Percentiles rank a stretch among this genome's conserved stretches.
These are phyloP conservation scores for Russula sp. DNA, from an alignment of 768 basidiomycete genomes.

Conservation along the genomic window DNA sequence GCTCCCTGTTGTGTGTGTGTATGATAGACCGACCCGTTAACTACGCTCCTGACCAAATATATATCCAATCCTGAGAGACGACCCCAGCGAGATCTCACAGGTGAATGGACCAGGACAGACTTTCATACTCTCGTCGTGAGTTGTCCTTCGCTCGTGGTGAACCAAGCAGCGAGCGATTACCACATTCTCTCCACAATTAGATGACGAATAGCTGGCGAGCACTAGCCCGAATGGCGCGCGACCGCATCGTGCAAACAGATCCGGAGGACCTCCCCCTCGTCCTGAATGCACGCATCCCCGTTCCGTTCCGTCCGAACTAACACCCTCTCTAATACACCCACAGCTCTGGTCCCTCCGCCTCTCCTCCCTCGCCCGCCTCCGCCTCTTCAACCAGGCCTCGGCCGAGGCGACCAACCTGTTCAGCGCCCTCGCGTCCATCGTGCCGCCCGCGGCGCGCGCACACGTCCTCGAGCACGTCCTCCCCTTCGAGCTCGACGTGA, in stretches of 20 bases:
- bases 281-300: slow-evolving; percentile 49
- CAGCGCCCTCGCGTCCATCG: slow-evolving; percentile 55
- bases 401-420: slow-evolving; percentile 82
- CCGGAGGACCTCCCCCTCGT: slow-evolving; percentile 62
- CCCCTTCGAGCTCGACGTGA: slow-evolving; percentile 55
- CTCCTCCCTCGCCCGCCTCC: slow-evolving; percentile 68
- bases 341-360: slow-evolving; percentile 85
- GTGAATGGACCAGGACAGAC: slow-evolving; percentile 68
- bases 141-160: slow-evolving; percentile 20
- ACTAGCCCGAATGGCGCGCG: slow-evolving; percentile 77
- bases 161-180: slow-evolving; percentile 1
- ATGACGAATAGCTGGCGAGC: slow-evolving; percentile 89
- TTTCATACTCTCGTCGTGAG: slow-evolving; percentile 78
- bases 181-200: slow-evolving; percentile 33
- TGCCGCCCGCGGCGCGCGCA: slow-evolving; percentile 44
- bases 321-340: not conserved
- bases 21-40: slow-evolving; percentile 73
- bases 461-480: slow-evolving; percentile 58
- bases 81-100: slow-evolving; percentile 64
- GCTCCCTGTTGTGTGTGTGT: slow-evolving; percentile 23
- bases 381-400: slow-evolving; percentile 82
- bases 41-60: slow-evolving; percentile 77
- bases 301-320: not conserved
- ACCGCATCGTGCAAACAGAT: slow-evolving; percentile 62
- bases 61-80: slow-evolving; percentile 70